Evolutionary conservation across 495 filamentous ascomycete species (phyloP).

Genomic region (Massariosphaeria phaeospora): DNA sequence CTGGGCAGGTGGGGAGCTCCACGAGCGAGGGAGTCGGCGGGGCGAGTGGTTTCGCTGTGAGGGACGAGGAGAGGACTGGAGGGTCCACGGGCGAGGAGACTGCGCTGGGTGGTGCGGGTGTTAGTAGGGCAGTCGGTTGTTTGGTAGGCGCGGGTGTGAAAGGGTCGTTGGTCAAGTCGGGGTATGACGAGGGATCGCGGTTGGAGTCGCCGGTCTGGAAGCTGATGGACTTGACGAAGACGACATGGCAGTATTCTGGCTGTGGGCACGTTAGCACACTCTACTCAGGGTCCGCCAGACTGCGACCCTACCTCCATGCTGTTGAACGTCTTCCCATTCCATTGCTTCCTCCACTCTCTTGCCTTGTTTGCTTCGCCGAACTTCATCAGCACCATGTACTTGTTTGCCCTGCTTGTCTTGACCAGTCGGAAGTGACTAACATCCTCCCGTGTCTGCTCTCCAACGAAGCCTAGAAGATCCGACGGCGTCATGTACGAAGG

Average conservation of each 20-base stretch:
- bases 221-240: slow-evolving; percentile 87
- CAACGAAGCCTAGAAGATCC: slow-evolving; percentile 89
- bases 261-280: slow-evolving; percentile 36
- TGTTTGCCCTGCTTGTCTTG: slow-evolving; percentile 76
- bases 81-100: slow-evolving; percentile 37
- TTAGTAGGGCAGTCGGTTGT: slow-evolving; percentile 34
- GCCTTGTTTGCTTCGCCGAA: slow-evolving; percentile 73
- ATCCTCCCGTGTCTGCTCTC: slow-evolving; percentile 78
- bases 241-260: slow-evolving; percentile 95
- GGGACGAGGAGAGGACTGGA: slow-evolving; percentile 47
- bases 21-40: slow-evolving; percentile 86
- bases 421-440: slow-evolving; percentile 97
- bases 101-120: slow-evolving; percentile 9
- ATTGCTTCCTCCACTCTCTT: slow-evolving; percentile 72
- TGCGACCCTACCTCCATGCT: slow-evolving; percentile 71
- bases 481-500: slow-evolving; percentile 86
- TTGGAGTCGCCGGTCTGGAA: slow-evolving; percentile 50
- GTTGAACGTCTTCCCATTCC: slow-evolving; percentile 94
- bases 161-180: slow-evolving; percentile 59
- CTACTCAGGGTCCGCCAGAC: slow-evolving; percentile 1
- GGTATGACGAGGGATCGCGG: slow-evolving; percentile 45
- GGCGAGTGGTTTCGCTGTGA: slow-evolving; percentile 74
- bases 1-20: slow-evolving; percentile 92
- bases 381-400: slow-evolving; percentile 98
- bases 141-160: slow-evolving; percentile 49